Percentiles rank a stretch among this genome's conserved stretches.
These are phyloP conservation scores for Pichia thaimueangensis DNA, from an alignment of 805 yeast species.

Conservation along the genomic window DNA sequence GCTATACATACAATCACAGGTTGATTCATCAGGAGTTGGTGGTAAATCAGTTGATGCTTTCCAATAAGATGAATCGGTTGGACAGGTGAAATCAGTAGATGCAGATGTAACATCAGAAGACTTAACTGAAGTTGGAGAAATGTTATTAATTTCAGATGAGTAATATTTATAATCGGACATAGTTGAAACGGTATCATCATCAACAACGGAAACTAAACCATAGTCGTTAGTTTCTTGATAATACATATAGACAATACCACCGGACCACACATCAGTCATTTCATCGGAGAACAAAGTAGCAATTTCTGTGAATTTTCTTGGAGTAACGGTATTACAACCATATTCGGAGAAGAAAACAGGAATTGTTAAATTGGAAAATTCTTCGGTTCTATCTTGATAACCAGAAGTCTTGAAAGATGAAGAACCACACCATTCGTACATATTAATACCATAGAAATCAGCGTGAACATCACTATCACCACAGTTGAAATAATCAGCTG, in stretches of 20 bases:
- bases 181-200: constrained; percentile 46
- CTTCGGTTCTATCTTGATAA: constrained; percentile 56
- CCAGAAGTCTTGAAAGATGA: constrained; percentile 58
- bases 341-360: constrained; percentile 80
- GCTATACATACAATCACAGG: constrained; percentile 57
- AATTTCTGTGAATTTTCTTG: constrained; percentile 72
- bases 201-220: constrained; percentile 58
- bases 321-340: constrained; percentile 66
- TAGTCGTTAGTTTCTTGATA: constrained; percentile 69
- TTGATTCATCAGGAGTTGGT: constrained; percentile 64
- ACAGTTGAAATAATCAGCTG: constrained; percentile 75
- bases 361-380: constrained; percentile 57
- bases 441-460: constrained; percentile 82
- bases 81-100: constrained; percentile 50
- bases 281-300: constrained; percentile 53
- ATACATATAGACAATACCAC: constrained; percentile 86
- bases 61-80: constrained; percentile 54
- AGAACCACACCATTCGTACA: constrained; percentile 84
- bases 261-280: constrained; percentile 84
- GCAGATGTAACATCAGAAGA: constrained; percentile 35
- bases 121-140: constrained; percentile 48
- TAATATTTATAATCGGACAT: constrained; percentile 58
- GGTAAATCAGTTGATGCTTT: constrained; percentile 62
- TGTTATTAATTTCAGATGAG: constrained; percentile 47
- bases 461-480: constrained; percentile 60